Conservation (phyloP, 345 rosid species). For the Cardamine chenopodiifolia region DNA sequence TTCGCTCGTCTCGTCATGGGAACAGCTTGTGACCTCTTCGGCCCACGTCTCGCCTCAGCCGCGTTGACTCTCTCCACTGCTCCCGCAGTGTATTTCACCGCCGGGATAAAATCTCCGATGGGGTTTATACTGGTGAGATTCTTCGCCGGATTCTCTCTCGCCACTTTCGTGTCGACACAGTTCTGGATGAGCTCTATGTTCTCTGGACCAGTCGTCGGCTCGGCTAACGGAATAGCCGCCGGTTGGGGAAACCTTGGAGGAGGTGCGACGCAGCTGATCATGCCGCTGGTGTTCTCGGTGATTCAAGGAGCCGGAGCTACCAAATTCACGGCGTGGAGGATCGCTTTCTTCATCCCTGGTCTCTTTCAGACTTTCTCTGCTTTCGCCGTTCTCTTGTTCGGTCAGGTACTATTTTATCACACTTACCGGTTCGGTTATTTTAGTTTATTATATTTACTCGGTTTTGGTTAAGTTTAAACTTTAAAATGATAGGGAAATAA, state of each 20-base stretch:
- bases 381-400: constrained; percentile 65
- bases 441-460: background rate
- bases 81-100: constrained; percentile 76
- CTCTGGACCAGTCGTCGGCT: constrained; percentile 65
- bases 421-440: constrained; percentile 18
- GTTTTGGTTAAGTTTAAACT: background rate
- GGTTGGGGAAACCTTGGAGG: constrained; percentile 99
- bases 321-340: constrained; percentile 87
- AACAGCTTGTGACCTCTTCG: constrained; percentile 75
- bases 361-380: constrained; percentile 72
- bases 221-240: constrained; percentile 83
- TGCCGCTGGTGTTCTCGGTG: constrained; percentile 71
- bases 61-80: constrained; percentile 80
- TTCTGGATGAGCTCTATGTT: constrained; percentile 99
- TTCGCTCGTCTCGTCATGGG: constrained; percentile 87
- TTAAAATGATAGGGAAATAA: too few relatives aligned
- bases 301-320: constrained; percentile 55
- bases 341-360: constrained; percentile 84
- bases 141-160: constrained; percentile 76
- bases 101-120: constrained; percentile 59
- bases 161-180: constrained; percentile 90
- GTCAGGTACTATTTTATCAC: constrained; percentile 50
- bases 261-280: constrained; percentile 85
- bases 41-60: constrained; percentile 90
- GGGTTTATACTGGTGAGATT: constrained; percentile 76